Conservation (phyloP, 257 asterid genomes). For the Nicotiana sylvestris region DNA sequence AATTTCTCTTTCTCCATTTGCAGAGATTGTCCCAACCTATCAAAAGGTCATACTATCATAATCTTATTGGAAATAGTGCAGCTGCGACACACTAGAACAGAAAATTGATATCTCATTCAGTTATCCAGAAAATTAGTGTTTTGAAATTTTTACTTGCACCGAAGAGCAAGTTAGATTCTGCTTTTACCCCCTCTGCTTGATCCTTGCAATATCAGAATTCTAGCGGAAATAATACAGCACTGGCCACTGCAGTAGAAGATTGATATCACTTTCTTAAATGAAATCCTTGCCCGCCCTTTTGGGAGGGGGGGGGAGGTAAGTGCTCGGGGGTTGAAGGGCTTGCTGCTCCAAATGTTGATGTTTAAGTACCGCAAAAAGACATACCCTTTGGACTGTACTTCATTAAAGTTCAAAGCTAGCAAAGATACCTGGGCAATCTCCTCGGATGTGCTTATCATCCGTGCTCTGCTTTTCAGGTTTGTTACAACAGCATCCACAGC, state of each 20-base stretch:
- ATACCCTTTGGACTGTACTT: background rate
- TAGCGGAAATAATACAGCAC: background rate
- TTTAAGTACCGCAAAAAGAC: background rate
- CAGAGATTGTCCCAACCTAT: conserved; percentile 58
- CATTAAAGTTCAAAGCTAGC: background rate
- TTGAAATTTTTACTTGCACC: background rate
- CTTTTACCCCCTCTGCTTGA: background rate
- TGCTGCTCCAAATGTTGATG: background rate
- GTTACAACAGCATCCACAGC: conserved; percentile 53
- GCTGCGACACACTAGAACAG: background rate
- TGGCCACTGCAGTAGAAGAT: background rate
- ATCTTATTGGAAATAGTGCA: background rate
- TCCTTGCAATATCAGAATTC: background rate
- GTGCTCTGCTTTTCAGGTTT: conserved; percentile 47
- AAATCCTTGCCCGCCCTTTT: background rate
- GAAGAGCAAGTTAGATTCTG: background rate
- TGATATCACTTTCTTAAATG: background rate
- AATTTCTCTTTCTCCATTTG: conserved; percentile 57
- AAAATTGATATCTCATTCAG: background rate
- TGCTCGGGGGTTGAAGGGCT: background rate
- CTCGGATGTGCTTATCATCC: conserved; percentile 56
- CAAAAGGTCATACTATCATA: background rate
- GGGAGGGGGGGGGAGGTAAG: background rate
- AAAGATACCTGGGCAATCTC: conserved; percentile 52
- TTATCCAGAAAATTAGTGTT: background rate